Base-by-base conservation (phyloP, 1,139 yeast genomes). In the Kurtzmaniella natalensis region DNA sequence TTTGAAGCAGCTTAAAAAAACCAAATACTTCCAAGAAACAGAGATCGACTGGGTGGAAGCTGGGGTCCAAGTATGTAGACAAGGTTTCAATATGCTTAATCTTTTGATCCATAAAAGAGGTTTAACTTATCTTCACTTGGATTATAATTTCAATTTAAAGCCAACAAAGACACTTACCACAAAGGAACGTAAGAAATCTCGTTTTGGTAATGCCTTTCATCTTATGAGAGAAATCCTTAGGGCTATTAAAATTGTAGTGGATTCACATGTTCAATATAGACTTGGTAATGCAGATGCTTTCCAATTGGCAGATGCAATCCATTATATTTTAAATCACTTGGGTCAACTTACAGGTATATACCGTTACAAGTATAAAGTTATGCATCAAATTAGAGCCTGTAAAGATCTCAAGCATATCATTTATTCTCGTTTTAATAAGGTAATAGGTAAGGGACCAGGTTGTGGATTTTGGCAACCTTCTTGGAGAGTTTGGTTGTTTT, bases 381-480 rank as follows among this genome's bases (percentile, higher is more conserved):
- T 94, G 99, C 97, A 89, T 53, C 99, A 94, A 57, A 89, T 94
- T 28, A 75, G 97, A 33, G 92, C 95, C 1, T 89, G 97, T 55
- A 92, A 92, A 54, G 98, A 94, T 57, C 64, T 92, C 49, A 92
- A 94, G 57, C 98, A 94, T 55, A 79, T 89, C 9, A 82, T 92
- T 2, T 92, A 92, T 52, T 72, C 85, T 42, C 71, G 81, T 37
- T 92, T 94, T 61, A 92, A 94, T 51, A 61, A 62, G 23, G 71
- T 74, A 25, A 84, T 94, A 26, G 97, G 97, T 1, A 92, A 92
- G 53, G 99, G 99, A 1, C 98, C 98, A 1, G 99, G 99, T 0
- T 86, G 95, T 63, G 99, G 99, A 2, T 86, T 92, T 56, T 94
- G 99, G 99, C 98, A 92, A 51, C 98, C 98, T 1, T 85, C 96